Percentiles rank a stretch among this genome's conserved stretches.
Evolutionary conservation across 2,329 filamentous ascomycete genomes (phyloP).

Genomic region (Beauveria scarabaeidicola): DNA sequence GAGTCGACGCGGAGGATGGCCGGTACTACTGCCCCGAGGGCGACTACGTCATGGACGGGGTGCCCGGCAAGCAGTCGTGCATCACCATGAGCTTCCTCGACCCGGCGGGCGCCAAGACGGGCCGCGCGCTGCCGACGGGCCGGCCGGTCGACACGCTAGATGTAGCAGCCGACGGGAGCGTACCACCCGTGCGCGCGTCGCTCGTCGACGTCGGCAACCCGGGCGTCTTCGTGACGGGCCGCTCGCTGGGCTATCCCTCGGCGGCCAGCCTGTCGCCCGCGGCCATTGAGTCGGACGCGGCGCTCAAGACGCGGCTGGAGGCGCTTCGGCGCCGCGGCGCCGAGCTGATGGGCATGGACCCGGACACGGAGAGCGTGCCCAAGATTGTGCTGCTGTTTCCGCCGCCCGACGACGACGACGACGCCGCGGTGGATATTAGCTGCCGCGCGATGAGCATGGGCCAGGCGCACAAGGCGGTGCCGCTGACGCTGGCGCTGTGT

Average conservation of each 20-base stretch:
- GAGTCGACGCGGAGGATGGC: conserved; percentile 31
- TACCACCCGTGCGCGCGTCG: conserved; percentile 34
- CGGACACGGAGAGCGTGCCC: conserved; percentile 42
- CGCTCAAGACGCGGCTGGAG: conserved; percentile 40
- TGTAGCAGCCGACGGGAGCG: conserved; percentile 13
- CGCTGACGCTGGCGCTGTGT: conserved; percentile 46
- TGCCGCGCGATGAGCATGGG: conserved; percentile 45
- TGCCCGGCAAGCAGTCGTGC: conserved; percentile 47
- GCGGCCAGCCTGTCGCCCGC: conserved; percentile 44
- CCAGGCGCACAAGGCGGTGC: conserved; percentile 48
- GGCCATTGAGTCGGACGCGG: conserved; percentile 37
- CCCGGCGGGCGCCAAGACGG: conserved; percentile 56
- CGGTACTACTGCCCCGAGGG: conserved; percentile 29
- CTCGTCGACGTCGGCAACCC: conserved; percentile 59
- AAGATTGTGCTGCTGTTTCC: conserved; percentile 48
- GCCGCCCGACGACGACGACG: conserved; percentile 20
- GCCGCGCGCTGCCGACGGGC: conserved; percentile 42
- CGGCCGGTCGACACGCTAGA: conserved; percentile 42
- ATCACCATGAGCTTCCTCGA: conserved; percentile 54
- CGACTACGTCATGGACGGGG: conserved; percentile 55
- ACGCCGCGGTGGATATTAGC: conserved; percentile 28
- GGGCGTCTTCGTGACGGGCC: conserved; percentile 46
- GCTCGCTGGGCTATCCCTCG: conserved; percentile 28
- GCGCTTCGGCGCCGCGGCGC: conserved; percentile 49
- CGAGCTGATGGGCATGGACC: conserved; percentile 51